Base-by-base conservation (phyloP, 2,329 filamentous ascomycete species). In the Pseudogymnoascus sp. region DNA sequence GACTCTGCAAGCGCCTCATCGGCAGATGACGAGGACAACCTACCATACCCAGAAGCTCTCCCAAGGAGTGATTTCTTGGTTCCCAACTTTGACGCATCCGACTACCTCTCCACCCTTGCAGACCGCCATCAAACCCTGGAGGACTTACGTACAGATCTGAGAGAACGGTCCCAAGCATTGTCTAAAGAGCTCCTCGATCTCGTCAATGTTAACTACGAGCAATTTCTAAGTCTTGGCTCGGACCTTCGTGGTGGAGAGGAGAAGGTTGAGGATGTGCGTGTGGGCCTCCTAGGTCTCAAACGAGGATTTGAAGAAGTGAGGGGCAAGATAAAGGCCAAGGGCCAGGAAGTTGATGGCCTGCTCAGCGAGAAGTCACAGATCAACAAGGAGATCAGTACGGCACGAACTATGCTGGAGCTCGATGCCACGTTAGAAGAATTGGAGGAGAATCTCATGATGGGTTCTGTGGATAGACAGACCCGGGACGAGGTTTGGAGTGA, bases 91-190 rank as follows among this genome's bases (percentile, higher is more conserved):
- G 86, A 91, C 66, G 88, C 96, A 0, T 84, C 90, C 1, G 79
- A 79, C 1, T 99, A 97, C 74, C 88, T 99, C 76, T 92, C 87
- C 6, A 88, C 89, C 1, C 82, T 96, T 1, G 85, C 87, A 18
- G 87, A 95, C 72, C 89, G 95, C 1, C 95, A 99, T 75, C 95
- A 99, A 75, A 97, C 93, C 0, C 89, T 99, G 59, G 93, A 96
- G 73, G 95, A 99, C 74, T 81, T 99, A 34, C 90, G 93, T 37
- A 79, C 88, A 4, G 96, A 99, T 72, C 81, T 99, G 14, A 88
- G 93, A 49, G 85, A 92, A 64, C 84, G 96, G 61, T 90, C 88
- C 68, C 85, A 90, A 69, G 83, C 88, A 18, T 87, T 99, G 65
- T 90, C 88, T 71, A 85, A 88, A 66, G 95, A 99, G 77, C 82